Evolutionary conservation across 148 eudicot species (phyloP).

Genomic region (Rhododendron williamsianum): DNA sequence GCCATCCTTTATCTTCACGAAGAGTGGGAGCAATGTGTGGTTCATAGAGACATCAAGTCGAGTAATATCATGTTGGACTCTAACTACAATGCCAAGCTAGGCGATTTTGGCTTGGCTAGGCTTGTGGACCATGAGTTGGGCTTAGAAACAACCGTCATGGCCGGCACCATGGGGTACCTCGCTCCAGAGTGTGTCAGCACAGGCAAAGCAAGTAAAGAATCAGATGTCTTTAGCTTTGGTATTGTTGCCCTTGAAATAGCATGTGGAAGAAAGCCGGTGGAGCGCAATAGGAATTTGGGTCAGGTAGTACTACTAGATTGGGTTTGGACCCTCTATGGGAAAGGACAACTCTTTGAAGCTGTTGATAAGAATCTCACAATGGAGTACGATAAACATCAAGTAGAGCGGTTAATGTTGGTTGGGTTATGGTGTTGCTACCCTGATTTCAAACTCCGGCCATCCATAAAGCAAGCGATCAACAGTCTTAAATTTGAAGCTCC

Average conservation of each 20-base stretch:
- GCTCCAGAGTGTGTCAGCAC: background rate
- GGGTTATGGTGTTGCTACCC: background rate
- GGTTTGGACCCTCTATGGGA: background rate
- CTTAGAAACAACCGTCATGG: background rate
- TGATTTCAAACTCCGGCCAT: background rate
- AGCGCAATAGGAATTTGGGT: background rate
- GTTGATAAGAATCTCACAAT: background rate
- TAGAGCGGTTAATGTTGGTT: background rate
- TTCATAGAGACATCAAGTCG: background rate
- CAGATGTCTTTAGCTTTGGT: background rate
- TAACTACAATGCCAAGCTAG: background rate
- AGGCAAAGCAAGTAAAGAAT: background rate
- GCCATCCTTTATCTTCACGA: background rate
- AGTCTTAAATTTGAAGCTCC: constrained; percentile 16
- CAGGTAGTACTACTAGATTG: background rate
- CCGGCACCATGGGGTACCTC: background rate
- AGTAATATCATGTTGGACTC: background rate
- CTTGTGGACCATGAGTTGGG: background rate
- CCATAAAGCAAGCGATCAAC: constrained; percentile 15
- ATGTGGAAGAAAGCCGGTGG: background rate
- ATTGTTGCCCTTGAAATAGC: background rate
- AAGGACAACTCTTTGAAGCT: background rate
- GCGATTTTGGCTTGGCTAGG: constrained; percentile 3
- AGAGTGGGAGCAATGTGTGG: background rate
- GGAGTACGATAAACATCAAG: background rate